These are phyloP conservation scores for Ophiorrhiza pumila DNA, from an alignment of 257 asterid genomes.

Conservation along the genomic window DNA sequence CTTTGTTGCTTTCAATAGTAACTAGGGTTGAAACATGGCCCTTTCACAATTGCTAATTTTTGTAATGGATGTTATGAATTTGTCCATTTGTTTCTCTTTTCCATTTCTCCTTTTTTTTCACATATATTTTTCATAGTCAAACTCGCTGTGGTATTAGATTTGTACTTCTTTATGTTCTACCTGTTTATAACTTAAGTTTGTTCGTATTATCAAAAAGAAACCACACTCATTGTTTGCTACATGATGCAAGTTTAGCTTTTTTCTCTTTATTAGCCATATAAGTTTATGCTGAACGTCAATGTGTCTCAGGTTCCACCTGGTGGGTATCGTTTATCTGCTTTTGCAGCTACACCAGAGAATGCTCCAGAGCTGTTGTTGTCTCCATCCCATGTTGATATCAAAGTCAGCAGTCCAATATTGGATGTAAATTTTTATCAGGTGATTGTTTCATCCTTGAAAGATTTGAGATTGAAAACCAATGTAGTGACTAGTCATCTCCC, in stretches of 20 bases:
- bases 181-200: not conserved
- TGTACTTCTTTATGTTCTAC: not conserved
- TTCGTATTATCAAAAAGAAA: not conserved
- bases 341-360: slow-evolving; percentile 74
- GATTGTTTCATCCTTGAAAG: slow-evolving; percentile 3
- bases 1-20: not conserved
- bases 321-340: slow-evolving; percentile 87
- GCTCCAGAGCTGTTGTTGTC: slow-evolving; percentile 79
- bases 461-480: not conserved
- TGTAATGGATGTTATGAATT: not conserved
- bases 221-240: not conserved
- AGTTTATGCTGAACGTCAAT: slow-evolving; percentile 23
- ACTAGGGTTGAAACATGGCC: not conserved
- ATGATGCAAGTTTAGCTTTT: not conserved
- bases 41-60: not conserved
- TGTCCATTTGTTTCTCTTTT: not conserved
- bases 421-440: slow-evolving; percentile 78
- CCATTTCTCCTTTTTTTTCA: not conserved
- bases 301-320: slow-evolving; percentile 79
- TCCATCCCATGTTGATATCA: slow-evolving; percentile 68
- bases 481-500: not conserved
- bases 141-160: not conserved
- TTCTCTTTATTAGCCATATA: slow-evolving; percentile 6
- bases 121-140: not conserved
- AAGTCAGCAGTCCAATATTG: slow-evolving; percentile 59